A percentile compares a stretch with the other conserved stretches of the same genome.
These are phyloP conservation scores for Colletotrichum orchidophilum DNA, from an alignment of 2,329 filamentous ascomycete genomes.

Conservation along the genomic window DNA sequence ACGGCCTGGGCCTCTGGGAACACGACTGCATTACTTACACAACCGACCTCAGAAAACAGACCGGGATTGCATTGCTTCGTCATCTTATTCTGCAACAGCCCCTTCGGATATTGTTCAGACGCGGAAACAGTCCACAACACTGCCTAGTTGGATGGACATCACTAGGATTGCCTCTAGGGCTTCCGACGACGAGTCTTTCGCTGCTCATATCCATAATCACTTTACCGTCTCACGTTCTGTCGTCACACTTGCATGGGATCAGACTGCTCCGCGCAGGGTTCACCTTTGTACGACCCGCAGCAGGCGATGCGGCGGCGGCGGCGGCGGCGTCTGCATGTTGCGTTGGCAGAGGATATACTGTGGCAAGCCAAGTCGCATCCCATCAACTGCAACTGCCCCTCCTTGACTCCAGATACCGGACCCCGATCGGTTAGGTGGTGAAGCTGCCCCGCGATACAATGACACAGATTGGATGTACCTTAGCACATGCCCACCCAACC, in stretches of 20 bases:
- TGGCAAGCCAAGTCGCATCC: slow-evolving; percentile 26
- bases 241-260: slow-evolving; percentile 28
- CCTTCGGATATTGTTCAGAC: neutral
- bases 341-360: slow-evolving; percentile 32
- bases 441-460: slow-evolving; percentile 27
- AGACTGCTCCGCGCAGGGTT: slow-evolving; percentile 31
- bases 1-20: neutral
- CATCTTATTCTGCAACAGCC: neutral
- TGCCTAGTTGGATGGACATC: neutral
- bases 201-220: neutral
- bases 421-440: slow-evolving; percentile 22
- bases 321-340: slow-evolving; percentile 33
- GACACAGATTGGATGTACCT: neutral
- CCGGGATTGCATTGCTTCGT: neutral
- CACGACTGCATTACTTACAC: neutral
- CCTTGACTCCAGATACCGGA: slow-evolving; percentile 22
- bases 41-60: neutral
- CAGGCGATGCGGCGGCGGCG: slow-evolving; percentile 22
- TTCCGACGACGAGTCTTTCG: neutral
- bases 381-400: slow-evolving; percentile 16
- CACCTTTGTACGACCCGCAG: slow-evolving; percentile 28
- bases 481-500: neutral
- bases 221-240: slow-evolving; percentile 14
- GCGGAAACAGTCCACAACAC: neutral
- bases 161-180: neutral